Percentiles rank a stretch among this genome's conserved stretches.
Evolutionary conservation across 2,329 filamentous ascomycete species (phyloP).

Genomic region (Teratosphaeria gauchensis): DNA sequence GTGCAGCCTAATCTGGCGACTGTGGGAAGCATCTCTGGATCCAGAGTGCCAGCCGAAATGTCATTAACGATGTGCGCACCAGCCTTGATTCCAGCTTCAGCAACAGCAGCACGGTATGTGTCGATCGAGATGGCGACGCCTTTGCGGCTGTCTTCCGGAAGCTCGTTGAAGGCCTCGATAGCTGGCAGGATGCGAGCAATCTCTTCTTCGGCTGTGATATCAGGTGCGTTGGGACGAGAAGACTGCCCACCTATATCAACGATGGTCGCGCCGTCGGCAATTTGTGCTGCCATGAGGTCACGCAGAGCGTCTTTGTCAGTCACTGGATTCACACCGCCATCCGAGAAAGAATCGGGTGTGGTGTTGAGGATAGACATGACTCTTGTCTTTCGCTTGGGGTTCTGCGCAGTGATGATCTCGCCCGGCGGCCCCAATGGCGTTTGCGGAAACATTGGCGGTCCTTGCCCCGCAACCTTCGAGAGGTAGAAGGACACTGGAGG

Average conservation of each 20-base stretch:
- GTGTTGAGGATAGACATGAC: slow-evolving; percentile 94
- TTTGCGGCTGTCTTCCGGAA: slow-evolving; percentile 45
- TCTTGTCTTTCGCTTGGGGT: slow-evolving; percentile 52
- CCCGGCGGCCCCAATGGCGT: slow-evolving; percentile 32
- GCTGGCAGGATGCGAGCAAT: slow-evolving; percentile 66
- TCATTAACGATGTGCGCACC: slow-evolving; percentile 95
- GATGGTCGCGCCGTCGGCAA: slow-evolving; percentile 65
- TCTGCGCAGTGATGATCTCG: slow-evolving; percentile 49
- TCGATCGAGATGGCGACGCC: slow-evolving; percentile 75
- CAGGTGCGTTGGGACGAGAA: slow-evolving; percentile 64
- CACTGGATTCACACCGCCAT: slow-evolving; percentile 59
- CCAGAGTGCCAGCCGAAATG: slow-evolving; percentile 72
- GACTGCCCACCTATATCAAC: slow-evolving; percentile 92
- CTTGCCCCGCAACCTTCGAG: neutral
- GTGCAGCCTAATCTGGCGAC: slow-evolving; percentile 70
- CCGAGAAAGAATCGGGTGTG: slow-evolving; percentile 94
- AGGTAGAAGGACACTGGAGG: slow-evolving; percentile 17
- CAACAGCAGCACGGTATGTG: slow-evolving; percentile 81
- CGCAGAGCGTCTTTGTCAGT: slow-evolving; percentile 41
- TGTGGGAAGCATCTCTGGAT: slow-evolving; percentile 70
- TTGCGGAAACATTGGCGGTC: slow-evolving; percentile 25
- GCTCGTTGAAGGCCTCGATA: slow-evolving; percentile 60
- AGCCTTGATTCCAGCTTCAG: slow-evolving; percentile 61
- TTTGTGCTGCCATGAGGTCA: slow-evolving; percentile 50
- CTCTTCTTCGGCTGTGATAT: slow-evolving; percentile 66